Percentiles rank a stretch among this genome's conserved stretches.
Evolutionary conservation across 345 rosid species (phyloP).

Genomic region (Hibiscus mutabilis): DNA sequence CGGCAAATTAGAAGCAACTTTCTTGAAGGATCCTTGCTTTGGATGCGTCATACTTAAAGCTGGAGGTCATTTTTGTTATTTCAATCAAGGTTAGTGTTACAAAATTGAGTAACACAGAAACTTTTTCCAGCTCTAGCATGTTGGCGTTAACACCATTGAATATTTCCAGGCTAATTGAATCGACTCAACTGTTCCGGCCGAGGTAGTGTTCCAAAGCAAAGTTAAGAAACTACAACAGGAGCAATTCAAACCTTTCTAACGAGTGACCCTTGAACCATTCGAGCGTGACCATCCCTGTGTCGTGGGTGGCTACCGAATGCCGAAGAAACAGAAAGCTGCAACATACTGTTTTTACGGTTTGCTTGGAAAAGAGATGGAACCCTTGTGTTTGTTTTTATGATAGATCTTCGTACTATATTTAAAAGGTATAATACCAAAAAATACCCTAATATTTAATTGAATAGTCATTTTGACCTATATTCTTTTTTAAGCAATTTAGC

Average conservation of each 20-base stretch:
- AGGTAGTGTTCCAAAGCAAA: slow-evolving; percentile 73
- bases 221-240: slow-evolving; percentile 80
- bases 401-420: too few species aligned
- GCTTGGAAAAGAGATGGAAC: background rate
- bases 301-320: slow-evolving; percentile 75
- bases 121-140: too few species aligned
- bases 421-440: too few species aligned
- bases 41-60: slow-evolving; percentile 79
- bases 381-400: too few species aligned
- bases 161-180: slow-evolving; percentile 76
- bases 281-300: slow-evolving; percentile 98
- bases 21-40: slow-evolving; percentile 65
- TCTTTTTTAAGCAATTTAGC: too few species aligned
- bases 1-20: too few species aligned
- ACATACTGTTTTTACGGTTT: background rate
- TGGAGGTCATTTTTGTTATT: slow-evolving; percentile 92
- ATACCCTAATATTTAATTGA: too few species aligned
- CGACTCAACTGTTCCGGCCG: slow-evolving; percentile 81
- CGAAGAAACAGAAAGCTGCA: slow-evolving; percentile 64
- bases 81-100: slow-evolving; percentile 77
- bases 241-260: slow-evolving; percentile 81
- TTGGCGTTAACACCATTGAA: too few species aligned
- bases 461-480: too few species aligned
- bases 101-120: background rate
- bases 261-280: slow-evolving; percentile 88